Percentiles rank a stretch among this genome's conserved stretches.
phyloP scores from a whole-genome alignment of 1,284 basidiomycete species.

The Singerocomus rubriflavus region DNA sequence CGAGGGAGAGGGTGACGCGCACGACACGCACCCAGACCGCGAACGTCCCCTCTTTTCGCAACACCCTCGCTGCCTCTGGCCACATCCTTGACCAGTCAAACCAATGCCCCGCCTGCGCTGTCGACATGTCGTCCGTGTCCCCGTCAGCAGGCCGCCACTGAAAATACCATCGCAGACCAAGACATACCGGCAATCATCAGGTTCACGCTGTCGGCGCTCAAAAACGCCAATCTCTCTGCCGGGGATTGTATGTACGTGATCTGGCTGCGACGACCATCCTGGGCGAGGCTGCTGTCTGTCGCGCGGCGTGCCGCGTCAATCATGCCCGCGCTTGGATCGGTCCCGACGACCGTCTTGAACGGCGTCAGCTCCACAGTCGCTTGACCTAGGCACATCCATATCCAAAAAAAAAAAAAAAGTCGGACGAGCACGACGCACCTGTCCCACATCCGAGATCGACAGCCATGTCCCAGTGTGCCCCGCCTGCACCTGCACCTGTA shows the following conservation, averaged over 20 bases:
- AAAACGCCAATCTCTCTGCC: constrained; percentile 56
- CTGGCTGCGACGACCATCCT: no score
- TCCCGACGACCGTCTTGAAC: constrained; percentile 64
- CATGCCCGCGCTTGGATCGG: constrained; percentile 78
- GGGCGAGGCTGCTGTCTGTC: no score
- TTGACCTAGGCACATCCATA: constrained; percentile 33
- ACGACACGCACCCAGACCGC: constrained; percentile 67
- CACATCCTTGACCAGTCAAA: constrained; percentile 77
- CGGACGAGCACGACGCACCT: no score
- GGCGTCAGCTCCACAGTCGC: constrained; percentile 60
- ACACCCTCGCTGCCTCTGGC: constrained; percentile 62
- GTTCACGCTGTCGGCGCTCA: constrained; percentile 63
- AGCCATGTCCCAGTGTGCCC: constrained; percentile 49
- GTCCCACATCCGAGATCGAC: constrained; percentile 85
- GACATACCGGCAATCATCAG: constrained; percentile 69
- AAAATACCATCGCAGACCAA: no score
- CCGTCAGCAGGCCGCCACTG: no score
- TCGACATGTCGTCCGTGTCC: background rate
- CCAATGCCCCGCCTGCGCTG: constrained; percentile 81
- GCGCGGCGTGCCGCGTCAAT: constrained; percentile 62
- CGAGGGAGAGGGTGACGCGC: background rate
- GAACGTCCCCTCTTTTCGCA: constrained; percentile 67
- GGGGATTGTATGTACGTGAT: constrained; percentile 49
- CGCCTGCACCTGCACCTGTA: constrained; percentile 22
- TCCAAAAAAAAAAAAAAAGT: no score